Percentiles rank a stretch among this genome's conserved stretches.
These are phyloP conservation scores for Bisporella sp. DNA, from an alignment of 2,329 filamentous ascomycete species.

Conservation along the genomic window DNA sequence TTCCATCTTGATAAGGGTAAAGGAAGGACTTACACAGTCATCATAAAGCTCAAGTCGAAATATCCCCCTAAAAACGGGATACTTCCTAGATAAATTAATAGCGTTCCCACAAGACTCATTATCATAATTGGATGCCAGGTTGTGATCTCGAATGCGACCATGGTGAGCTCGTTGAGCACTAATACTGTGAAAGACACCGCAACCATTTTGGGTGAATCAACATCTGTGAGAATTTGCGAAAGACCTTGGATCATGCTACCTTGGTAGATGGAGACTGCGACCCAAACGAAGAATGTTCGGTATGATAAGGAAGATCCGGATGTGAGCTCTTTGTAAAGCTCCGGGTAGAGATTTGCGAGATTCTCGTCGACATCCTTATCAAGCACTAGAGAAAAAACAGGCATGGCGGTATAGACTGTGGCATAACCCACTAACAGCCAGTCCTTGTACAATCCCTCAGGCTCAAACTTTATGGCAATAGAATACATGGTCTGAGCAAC, in stretches of 20 bases:
- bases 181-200: constrained; percentile 87
- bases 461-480: constrained; percentile 86
- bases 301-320: constrained; percentile 81
- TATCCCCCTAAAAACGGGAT: constrained; percentile 86
- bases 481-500: constrained; percentile 98
- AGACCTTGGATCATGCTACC: constrained; percentile 94
- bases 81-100: constrained; percentile 70
- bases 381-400: constrained; percentile 87
- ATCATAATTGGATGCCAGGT: constrained; percentile 97
- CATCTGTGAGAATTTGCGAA: constrained; percentile 77
- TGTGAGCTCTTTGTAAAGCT: constrained; percentile 96
- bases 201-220: constrained; percentile 71
- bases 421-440: constrained; percentile 97
- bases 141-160: constrained; percentile 94
- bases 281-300: constrained; percentile 94
- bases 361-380: constrained; percentile 94
- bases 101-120: constrained; percentile 73
- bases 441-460: constrained; percentile 89
- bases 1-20: constrained; percentile 9
- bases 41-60: constrained; percentile 76
- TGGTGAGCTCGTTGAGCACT: constrained; percentile 88
- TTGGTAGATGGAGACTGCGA: constrained; percentile 90
- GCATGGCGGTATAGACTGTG: constrained; percentile 88
- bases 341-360: constrained; percentile 89
- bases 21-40: constrained; percentile 50